Conservation (phyloP, 495 filamentous ascomycete genomes). For the Pyrenopolyporus hunteri region DNA sequence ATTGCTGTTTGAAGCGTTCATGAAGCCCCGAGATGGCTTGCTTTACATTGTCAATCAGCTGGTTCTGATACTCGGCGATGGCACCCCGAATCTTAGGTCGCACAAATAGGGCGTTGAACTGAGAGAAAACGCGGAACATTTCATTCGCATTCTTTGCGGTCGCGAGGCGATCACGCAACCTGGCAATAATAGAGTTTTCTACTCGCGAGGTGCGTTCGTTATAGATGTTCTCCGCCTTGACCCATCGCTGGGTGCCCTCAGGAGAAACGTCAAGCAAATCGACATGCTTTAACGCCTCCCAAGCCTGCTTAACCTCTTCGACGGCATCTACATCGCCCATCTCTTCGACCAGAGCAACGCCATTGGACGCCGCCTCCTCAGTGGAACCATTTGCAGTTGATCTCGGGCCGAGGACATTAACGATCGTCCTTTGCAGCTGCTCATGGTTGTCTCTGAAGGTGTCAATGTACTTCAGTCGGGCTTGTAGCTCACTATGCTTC, state of each 20-base stretch:
- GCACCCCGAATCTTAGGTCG: slow-evolving; percentile 96
- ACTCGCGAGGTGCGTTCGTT: slow-evolving; percentile 96
- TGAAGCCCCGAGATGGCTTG: slow-evolving; percentile 90
- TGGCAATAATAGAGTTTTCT: slow-evolving; percentile 98
- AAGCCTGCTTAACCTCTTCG: slow-evolving; percentile 92
- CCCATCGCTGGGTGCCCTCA: slow-evolving; percentile 89
- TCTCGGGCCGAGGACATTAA: slow-evolving; percentile 87
- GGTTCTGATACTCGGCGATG: slow-evolving; percentile 95
- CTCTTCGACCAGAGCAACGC: slow-evolving; percentile 80
- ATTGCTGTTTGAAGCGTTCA: slow-evolving; percentile 97
- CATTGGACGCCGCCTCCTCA: slow-evolving; percentile 60
- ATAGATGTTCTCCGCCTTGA: slow-evolving; percentile 89
- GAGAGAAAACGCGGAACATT: slow-evolving; percentile 99
- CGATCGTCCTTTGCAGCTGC: slow-evolving; percentile 92
- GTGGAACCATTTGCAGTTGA: slow-evolving; percentile 54
- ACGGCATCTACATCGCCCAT: slow-evolving; percentile 99
- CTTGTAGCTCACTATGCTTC: slow-evolving; percentile 83
- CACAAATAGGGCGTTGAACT: slow-evolving; percentile 98
- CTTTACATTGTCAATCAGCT: slow-evolving; percentile 97
- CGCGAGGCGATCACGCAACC: slow-evolving; percentile 88
- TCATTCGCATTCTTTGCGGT: slow-evolving; percentile 96
- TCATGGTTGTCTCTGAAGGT: slow-evolving; percentile 96
- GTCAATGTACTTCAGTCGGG: slow-evolving; percentile 87
- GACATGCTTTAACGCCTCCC: slow-evolving; percentile 88
- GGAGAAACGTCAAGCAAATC: slow-evolving; percentile 91